Conservation (phyloP, 495 filamentous ascomycete genomes). For the Monascus purpureus region DNA sequence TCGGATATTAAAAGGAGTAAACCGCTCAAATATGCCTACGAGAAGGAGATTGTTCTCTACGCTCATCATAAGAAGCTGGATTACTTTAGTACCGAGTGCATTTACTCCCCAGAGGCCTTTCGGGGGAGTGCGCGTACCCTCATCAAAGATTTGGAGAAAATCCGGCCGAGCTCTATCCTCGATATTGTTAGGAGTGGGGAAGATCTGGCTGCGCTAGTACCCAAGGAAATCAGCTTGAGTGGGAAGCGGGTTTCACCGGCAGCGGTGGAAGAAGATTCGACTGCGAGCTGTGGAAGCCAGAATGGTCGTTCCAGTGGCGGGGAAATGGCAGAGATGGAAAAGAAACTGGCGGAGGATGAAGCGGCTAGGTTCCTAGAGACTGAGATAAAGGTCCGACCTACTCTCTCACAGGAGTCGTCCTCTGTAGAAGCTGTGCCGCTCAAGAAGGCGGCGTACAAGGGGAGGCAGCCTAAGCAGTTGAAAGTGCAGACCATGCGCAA, state of each 20-base stretch:
- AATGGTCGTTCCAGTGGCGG: constrained; percentile 57
- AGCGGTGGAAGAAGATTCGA: constrained; percentile 40
- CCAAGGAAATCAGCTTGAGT: constrained; percentile 33
- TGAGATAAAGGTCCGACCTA: constrained; percentile 42
- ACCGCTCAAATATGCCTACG: constrained; percentile 94
- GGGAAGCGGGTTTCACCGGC: constrained; percentile 16
- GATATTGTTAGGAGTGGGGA: constrained; percentile 92
- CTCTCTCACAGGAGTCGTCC: too few species aligned
- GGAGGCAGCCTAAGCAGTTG: constrained; percentile 18
- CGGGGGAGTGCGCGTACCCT: constrained; percentile 78
- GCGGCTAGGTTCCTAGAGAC: constrained; percentile 50
- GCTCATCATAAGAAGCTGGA: constrained; percentile 91
- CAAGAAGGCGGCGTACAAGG: constrained; percentile 9
- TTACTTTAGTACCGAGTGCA: constrained; percentile 97
- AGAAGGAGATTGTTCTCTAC: constrained; percentile 97
- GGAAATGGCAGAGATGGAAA: constrained; percentile 92
- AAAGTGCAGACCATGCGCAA: constrained; percentile 63
- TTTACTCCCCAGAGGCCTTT: constrained; percentile 98
- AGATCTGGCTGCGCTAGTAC: constrained; percentile 85
- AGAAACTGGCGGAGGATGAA: constrained; percentile 56
- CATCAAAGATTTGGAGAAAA: constrained; percentile 89
- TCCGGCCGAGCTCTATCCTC: constrained; percentile 83
- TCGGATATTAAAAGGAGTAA: constrained; percentile 84
- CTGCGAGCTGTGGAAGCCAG: constrained; percentile 61
- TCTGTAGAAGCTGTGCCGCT: background rate